phyloP scores from a whole-genome alignment of 139 green algal species.

The Nannochloris sp. region DNA sequence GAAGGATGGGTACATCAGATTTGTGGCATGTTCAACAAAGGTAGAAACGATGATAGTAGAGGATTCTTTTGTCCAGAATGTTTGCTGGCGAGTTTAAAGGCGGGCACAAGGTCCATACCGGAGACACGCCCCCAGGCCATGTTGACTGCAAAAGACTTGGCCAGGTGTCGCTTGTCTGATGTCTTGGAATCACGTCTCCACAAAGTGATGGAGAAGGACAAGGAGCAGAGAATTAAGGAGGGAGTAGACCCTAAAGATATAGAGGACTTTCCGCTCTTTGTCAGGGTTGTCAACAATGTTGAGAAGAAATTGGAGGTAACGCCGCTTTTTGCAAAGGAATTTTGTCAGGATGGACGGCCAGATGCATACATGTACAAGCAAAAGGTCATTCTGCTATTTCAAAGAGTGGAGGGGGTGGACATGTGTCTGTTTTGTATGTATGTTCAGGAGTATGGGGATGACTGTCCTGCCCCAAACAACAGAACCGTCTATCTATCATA shows the following conservation, averaged over 20 bases:
- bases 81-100: constrained; percentile 48
- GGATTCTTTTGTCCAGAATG: constrained; percentile 91
- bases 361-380: constrained; percentile 80
- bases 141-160: constrained; percentile 81
- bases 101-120: constrained; percentile 39
- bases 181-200: constrained; percentile 40
- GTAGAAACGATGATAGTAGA: constrained; percentile 74
- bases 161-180: constrained; percentile 61
- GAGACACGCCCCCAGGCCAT: constrained; percentile 71
- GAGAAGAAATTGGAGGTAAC: constrained; percentile 85
- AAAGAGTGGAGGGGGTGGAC: constrained; percentile 83
- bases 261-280: constrained; percentile 43
- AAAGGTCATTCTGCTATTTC: constrained; percentile 92
- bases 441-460: constrained; percentile 89
- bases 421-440: constrained; percentile 93
- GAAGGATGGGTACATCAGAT: constrained; percentile 94
- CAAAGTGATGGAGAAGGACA: constrained; percentile 12
- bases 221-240: constrained; percentile 1
- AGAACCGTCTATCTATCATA: constrained; percentile 87
- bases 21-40: constrained; percentile 95
- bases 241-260: constrained; percentile 46
- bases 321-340: constrained; percentile 65
- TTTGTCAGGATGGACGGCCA: constrained; percentile 52
- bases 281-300: constrained; percentile 93
- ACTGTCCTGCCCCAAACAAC: constrained; percentile 78